Percentiles rank a stretch among this genome's conserved stretches.
phyloP scores from a whole-genome alignment of 495 filamentous ascomycete genomes.

The Rhizodiscina lignyota region DNA sequence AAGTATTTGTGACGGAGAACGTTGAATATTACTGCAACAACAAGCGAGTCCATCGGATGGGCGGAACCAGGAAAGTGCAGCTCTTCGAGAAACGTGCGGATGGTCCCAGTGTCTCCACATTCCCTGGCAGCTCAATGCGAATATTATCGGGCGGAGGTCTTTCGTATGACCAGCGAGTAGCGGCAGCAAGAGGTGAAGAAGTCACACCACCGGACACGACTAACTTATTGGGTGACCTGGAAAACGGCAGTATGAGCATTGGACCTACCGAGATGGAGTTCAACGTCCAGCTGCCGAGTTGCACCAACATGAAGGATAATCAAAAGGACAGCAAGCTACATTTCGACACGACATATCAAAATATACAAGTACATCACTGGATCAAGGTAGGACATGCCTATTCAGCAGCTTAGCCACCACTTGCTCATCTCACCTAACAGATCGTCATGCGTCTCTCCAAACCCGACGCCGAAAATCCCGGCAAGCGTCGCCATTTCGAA shows the following conservation, averaged over 20 bases:
- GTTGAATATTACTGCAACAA: conserved; percentile 85
- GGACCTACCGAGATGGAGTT: conserved; percentile 96
- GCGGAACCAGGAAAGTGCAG: conserved; percentile 67
- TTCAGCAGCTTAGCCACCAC: neutral
- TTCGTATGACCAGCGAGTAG: conserved; percentile 41
- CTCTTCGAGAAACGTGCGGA: conserved; percentile 87
- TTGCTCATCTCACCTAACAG: conserved; percentile 30
- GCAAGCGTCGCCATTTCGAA: conserved; percentile 84
- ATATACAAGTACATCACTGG: conserved; percentile 96
- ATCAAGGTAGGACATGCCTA: conserved; percentile 58
- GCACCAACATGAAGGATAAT: conserved; percentile 64
- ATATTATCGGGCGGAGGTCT: conserved; percentile 71
- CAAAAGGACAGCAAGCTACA: conserved; percentile 60
- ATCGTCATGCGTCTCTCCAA: conserved; percentile 94
- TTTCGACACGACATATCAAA: conserved; percentile 90
- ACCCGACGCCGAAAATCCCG: conserved; percentile 61
- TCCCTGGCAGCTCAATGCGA: conserved; percentile 61
- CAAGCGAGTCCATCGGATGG: conserved; percentile 74
- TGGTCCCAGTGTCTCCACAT: conserved; percentile 58
- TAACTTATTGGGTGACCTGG: conserved; percentile 71
- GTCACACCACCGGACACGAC: conserved; percentile 32
- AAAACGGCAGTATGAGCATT: conserved; percentile 46
- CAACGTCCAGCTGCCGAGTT: conserved; percentile 86
- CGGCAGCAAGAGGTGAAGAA: conserved; percentile 40
- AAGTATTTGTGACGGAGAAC: conserved; percentile 87